phyloP scores from a whole-genome alignment of 768 basidiomycete genomes.

The Hygrocybe coccinea region DNA sequence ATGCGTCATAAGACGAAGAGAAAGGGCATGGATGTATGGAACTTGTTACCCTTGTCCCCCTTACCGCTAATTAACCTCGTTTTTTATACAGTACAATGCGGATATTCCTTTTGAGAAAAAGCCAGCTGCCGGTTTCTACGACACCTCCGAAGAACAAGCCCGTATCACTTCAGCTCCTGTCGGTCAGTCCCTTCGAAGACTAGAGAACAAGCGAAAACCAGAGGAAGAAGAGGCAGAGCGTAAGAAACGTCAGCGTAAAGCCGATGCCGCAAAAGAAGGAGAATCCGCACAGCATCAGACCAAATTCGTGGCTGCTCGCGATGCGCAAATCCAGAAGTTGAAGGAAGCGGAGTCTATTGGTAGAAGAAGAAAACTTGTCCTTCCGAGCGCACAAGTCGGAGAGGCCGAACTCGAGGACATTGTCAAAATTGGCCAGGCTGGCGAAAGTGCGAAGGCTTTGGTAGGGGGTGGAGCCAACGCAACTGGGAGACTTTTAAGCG shows the following conservation, averaged over 20 bases:
- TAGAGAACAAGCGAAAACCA: conserved; percentile 93
- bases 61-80: neutral
- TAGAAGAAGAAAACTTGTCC: conserved; percentile 72
- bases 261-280: conserved; percentile 55
- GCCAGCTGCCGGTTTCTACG: conserved; percentile 93
- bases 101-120: conserved; percentile 99
- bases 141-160: conserved; percentile 90
- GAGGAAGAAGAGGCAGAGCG: conserved; percentile 93
- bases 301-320: conserved; percentile 94
- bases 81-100: conserved; percentile 75
- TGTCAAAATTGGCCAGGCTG: conserved; percentile 93
- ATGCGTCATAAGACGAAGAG: conserved; percentile 93
- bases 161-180: conserved; percentile 83
- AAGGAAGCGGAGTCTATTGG: conserved; percentile 97
- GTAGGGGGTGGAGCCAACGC: conserved; percentile 81
- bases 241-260: conserved; percentile 79
- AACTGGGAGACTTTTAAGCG: conserved; percentile 80
- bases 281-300: conserved; percentile 65
- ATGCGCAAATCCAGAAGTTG: conserved; percentile 95
- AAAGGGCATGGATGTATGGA: conserved; percentile 94
- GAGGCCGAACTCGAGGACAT: conserved; percentile 95
- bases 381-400: conserved; percentile 89
- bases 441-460: conserved; percentile 82
- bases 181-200: conserved; percentile 83
- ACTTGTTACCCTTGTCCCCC: conserved; percentile 12